Percentiles rank a stretch among this genome's conserved stretches.
Conservation (phyloP, 2,329 filamentous ascomycete genomes). For the Fusarium tricinctum region DNA sequence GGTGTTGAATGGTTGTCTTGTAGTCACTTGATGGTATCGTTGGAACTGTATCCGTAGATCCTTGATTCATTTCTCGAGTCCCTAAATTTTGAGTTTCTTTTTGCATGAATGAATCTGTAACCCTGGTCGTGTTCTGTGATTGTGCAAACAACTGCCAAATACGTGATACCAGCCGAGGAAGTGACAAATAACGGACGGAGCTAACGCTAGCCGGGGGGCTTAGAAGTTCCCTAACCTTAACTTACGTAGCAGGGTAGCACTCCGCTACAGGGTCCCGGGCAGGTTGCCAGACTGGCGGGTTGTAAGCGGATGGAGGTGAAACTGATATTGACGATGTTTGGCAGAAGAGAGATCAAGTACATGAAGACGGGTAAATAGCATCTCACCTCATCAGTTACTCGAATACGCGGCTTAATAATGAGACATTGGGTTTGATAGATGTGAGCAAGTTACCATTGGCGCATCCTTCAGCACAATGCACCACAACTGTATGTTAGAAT, state of each 20-base stretch:
- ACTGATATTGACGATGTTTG: neutral
- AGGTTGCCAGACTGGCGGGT: slow-evolving; percentile 1
- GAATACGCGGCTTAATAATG: neutral
- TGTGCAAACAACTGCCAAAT: slow-evolving; percentile 6
- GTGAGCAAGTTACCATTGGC: neutral
- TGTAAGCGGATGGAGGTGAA: slow-evolving; percentile 11
- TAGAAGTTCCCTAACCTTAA: slow-evolving; percentile 9
- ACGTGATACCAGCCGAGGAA: slow-evolving; percentile 2
- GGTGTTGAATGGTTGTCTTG: slow-evolving; percentile 5
- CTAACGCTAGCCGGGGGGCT: slow-evolving; percentile 40
- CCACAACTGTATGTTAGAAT: neutral
- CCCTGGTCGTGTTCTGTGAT: neutral
- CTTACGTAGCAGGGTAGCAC: neutral
- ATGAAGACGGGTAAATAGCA: neutral
- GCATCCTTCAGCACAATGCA: neutral
- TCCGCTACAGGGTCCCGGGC: neutral
- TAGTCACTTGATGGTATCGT: slow-evolving; percentile 4
- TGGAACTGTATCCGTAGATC: slow-evolving; percentile 1
- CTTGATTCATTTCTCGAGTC: neutral
- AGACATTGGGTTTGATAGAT: neutral
- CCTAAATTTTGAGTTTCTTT: neutral
- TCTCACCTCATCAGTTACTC: slow-evolving; percentile 30
- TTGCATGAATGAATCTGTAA: neutral
- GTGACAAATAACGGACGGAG: slow-evolving; percentile 8
- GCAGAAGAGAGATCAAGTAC: neutral